A percentile compares a stretch with the other conserved stretches of the same genome.
Conservation (phyloP, 176 grass and related monocot genomes). For the Miscanthus lutarioriparius region DNA sequence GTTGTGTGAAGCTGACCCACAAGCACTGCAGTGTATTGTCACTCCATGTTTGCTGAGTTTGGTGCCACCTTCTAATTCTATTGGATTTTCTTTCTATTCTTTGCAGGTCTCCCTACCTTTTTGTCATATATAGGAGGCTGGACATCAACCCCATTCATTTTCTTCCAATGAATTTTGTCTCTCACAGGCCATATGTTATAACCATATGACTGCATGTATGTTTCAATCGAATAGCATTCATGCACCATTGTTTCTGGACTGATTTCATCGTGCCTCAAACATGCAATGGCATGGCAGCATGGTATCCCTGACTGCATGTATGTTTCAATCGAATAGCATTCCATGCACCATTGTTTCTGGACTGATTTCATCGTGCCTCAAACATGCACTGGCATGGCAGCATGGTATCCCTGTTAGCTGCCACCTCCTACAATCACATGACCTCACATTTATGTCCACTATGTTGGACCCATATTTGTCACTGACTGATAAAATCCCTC, state of each 20-base stretch:
- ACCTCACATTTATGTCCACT: too few species aligned
- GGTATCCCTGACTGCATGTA: not conserved
- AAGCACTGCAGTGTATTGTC: not conserved
- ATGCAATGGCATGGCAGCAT: slow-evolving; percentile 1
- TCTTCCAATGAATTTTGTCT: not conserved
- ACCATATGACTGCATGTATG: not conserved
- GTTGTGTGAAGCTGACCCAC: not conserved
- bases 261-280: not conserved
- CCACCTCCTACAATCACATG: too few species aligned
- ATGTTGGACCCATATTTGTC: too few species aligned
- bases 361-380: too few species aligned
- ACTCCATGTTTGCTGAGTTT: not conserved
- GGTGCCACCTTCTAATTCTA: not conserved
- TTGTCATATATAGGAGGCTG: not conserved
- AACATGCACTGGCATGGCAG: too few species aligned
- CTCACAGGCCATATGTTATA: not conserved
- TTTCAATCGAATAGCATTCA: not conserved
- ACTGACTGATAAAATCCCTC: too few species aligned
- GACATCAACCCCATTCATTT: not conserved
- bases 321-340: too few species aligned
- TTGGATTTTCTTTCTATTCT: not conserved
- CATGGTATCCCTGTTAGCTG: too few species aligned
- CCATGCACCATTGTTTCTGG: too few species aligned
- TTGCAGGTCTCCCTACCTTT: not conserved
- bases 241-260: not conserved